Evolutionary conservation across 2,329 filamentous ascomycete genomes (phyloP).

Genomic region (Pyrenochaeta sp.): DNA sequence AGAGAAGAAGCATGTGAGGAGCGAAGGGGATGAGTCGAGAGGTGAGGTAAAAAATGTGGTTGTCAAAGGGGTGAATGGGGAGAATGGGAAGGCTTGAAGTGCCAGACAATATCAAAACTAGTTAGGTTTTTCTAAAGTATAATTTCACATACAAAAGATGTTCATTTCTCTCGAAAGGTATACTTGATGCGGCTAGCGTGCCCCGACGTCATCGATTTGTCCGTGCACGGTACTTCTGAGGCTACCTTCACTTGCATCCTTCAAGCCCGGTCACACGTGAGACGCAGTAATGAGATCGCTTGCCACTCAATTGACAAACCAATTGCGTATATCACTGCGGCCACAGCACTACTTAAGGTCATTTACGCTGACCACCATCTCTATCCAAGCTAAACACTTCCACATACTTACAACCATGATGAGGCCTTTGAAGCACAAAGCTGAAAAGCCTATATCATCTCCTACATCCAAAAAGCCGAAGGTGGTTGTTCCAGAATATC

Average conservation of each 20-base stretch:
- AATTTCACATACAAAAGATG: too few relatives aligned
- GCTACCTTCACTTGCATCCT: not conserved
- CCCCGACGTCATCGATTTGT: constrained; percentile 1
- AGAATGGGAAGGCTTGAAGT: not conserved
- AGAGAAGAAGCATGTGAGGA: constrained; percentile 39
- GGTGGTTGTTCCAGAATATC: constrained; percentile 40
- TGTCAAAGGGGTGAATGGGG: not conserved
- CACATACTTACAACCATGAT: constrained; percentile 25
- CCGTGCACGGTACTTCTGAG: not conserved
- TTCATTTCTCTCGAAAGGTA: too few relatives aligned
- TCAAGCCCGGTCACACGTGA: not conserved
- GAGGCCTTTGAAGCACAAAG: constrained; percentile 43
- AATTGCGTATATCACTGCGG: not conserved
- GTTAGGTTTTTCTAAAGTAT: too few relatives aligned
- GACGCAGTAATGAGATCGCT: not conserved
- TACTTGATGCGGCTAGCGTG: not conserved
- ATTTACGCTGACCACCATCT: not conserved
- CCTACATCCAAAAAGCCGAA: constrained; percentile 37
- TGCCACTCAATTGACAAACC: not conserved
- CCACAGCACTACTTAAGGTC: not conserved
- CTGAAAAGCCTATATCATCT: constrained; percentile 20
- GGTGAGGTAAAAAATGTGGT: not conserved
- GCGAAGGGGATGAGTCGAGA: constrained; percentile 4
- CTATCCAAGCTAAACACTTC: not conserved
- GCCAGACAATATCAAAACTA: too few relatives aligned